Percentiles rank a stretch among this genome's conserved stretches.
These are phyloP conservation scores for Hsuehochloa calcarea DNA, from an alignment of 176 grass and related monocot genomes.

Conservation along the genomic window DNA sequence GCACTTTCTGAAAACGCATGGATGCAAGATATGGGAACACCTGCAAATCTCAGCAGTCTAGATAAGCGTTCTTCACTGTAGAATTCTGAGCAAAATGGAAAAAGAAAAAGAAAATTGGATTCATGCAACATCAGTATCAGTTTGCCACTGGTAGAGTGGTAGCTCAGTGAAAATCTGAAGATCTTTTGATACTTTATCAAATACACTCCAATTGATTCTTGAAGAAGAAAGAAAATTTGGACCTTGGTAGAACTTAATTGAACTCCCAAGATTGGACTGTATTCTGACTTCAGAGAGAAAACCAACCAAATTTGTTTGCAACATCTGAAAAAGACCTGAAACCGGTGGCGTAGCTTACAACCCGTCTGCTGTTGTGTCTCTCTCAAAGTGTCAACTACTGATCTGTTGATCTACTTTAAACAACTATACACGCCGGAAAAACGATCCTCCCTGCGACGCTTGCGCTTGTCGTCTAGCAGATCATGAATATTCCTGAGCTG, in stretches of 20 bases:
- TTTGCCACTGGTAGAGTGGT: not conserved
- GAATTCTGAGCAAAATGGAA: not conserved
- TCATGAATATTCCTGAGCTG: conserved; percentile 42
- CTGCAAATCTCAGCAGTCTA: not conserved
- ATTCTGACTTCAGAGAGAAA: conserved; percentile 31
- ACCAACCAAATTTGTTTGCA: not conserved
- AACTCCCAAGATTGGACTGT: not conserved
- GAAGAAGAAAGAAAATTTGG: not conserved
- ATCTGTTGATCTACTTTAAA: conserved; percentile 32
- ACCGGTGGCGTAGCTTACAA: not conserved
- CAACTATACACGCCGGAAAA: not conserved
- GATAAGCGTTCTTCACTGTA: not conserved
- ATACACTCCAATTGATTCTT: not conserved
- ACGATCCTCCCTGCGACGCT: conserved; percentile 8
- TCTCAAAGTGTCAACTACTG: conserved; percentile 24
- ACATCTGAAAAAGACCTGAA: conserved; percentile 7
- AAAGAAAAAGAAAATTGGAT: not conserved
- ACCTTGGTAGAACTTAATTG: not conserved
- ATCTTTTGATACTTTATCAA: not conserved
- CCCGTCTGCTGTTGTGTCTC: conserved; percentile 37
- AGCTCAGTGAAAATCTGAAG: not conserved
- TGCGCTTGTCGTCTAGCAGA: conserved; percentile 43
- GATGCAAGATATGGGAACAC: not conserved
- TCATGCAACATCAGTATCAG: not conserved
- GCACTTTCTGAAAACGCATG: conserved; percentile 32